Conservation (phyloP, 305 asterid genomes). For the Fraxinus paxiana region DNA sequence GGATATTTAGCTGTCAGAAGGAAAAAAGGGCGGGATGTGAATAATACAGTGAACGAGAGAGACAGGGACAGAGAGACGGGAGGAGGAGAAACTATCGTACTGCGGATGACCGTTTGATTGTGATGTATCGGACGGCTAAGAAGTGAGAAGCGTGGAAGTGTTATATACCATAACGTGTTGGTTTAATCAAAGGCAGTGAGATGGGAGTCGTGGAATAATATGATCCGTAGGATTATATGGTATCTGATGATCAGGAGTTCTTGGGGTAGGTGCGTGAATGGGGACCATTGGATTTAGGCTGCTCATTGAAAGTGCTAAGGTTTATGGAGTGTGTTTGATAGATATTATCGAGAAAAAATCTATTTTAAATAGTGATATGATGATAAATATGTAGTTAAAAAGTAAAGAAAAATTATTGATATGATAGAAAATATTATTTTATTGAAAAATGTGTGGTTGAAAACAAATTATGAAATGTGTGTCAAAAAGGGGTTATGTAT, state of each 20-base stretch:
- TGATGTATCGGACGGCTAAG: conserved; percentile 33
- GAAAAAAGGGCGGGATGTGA: conserved; percentile 57
- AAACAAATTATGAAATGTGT: no score
- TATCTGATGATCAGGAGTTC: conserved; percentile 31
- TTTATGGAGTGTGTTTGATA: no score
- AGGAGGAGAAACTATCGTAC: background rate
- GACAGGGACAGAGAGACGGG: conserved; percentile 9
- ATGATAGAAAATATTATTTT: no score
- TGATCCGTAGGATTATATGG: conserved; percentile 29
- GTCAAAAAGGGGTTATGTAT: no score
- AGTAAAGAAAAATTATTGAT: no score
- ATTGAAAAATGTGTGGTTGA: no score
- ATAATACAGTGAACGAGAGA: conserved; percentile 30
- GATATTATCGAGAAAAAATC: no score
- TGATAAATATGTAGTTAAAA: no score
- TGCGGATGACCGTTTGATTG: conserved; percentile 54
- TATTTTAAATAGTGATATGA: no score
- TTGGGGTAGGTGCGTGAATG: conserved; percentile 30
- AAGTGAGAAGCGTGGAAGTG: conserved; percentile 52
- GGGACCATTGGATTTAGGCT: conserved; percentile 16
- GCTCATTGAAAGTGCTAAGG: background rate
- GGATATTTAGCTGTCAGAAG: conserved; percentile 30
- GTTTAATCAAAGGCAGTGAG: conserved; percentile 61
- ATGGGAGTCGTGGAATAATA: conserved; percentile 42
- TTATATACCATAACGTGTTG: conserved; percentile 62